A percentile compares a stretch with the other conserved stretches of the same genome.
phyloP scores from a whole-genome alignment of 257 asterid genomes.

The Dorcoceras hygrometricum region DNA sequence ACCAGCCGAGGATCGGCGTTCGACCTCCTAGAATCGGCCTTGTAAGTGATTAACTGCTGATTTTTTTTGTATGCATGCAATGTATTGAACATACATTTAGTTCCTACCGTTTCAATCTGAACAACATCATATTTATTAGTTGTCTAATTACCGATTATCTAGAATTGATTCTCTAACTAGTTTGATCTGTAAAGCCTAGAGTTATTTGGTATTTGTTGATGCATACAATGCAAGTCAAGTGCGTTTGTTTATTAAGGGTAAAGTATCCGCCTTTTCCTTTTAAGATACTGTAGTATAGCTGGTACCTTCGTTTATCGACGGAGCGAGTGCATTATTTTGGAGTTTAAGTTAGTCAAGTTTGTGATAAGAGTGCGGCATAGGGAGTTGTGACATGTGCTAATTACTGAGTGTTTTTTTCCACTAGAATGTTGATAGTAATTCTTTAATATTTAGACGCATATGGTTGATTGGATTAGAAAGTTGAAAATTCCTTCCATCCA shows the following conservation, averaged over 20 bases:
- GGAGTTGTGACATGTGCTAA: no score
- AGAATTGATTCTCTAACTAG: not conserved
- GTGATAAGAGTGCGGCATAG: not conserved
- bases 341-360: conserved; percentile 19
- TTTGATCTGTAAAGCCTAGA: not conserved
- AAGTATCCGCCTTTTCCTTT: no score
- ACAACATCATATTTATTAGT: no score
- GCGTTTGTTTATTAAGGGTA: no score
- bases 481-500: not conserved
- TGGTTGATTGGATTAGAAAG: not conserved
- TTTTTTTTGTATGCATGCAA: not conserved
- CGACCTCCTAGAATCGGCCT: conserved; percentile 74
- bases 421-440: not conserved
- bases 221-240: not conserved
- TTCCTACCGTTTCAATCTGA: not conserved
- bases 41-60: conserved; percentile 44
- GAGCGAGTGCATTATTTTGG: conserved; percentile 2
- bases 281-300: not conserved
- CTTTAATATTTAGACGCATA: not conserved
- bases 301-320: not conserved
- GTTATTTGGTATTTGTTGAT: not conserved
- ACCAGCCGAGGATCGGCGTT: conserved; percentile 69
- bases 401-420: not conserved
- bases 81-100: not conserved
- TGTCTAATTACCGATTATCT: not conserved